Evolutionary conservation across 2,329 filamentous ascomycete genomes (phyloP), one percentile per base, ranked within the genome.

Genomic region (Leptographium galeiforme): DNA sequence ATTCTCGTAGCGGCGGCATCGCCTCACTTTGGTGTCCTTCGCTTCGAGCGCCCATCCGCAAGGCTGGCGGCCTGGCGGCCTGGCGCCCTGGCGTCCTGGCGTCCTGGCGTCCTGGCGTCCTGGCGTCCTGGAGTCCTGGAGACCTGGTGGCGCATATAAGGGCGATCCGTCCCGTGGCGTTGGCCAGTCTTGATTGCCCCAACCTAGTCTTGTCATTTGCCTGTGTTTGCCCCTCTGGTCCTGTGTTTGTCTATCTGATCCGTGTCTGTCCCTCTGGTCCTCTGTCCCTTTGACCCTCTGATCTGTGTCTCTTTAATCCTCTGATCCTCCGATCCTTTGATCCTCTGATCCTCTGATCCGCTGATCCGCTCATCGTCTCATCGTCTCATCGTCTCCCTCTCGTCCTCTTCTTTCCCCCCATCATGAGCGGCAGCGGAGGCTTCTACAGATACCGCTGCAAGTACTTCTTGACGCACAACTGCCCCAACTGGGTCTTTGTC

Each of bases 401-500:
- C 30, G 30, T 8, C 19, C 19, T 18, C 19, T 13, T 32, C 25
- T 39, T 8, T 7, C 13, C 12, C 36, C n/a, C 45, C 61, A 63
- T 13, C 53, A 70, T 70, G 68, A 68, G 66, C 50, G 65, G 67
- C 47, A 66, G 67, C 62, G 69, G 69, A 50, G 70, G 70, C 45
- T 72, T 66, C 55, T 74, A 73, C 62, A 74, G 71, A 64, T 75
- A 72, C 63, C 67, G 70, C 41, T 76, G 73, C 68, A 76, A 74
- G 61, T 72, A 75, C 65, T 75, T 72, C 57, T 67, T 68, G 56
- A 70, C 70, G 13, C 64, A 73, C 60, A 68, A 75, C 60, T 76
- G 73, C 62, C 65, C 63, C 3, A 70, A 74, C 56, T 76, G 72
- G 73, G 72, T 75, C 12, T 75, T 70, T 58, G 68, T 74, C 45